Percentiles rank a stretch among this genome's conserved stretches.
Evolutionary conservation across 2,329 filamentous ascomycete species (phyloP).

Genomic region (Torrubiellomyces zombiae): DNA sequence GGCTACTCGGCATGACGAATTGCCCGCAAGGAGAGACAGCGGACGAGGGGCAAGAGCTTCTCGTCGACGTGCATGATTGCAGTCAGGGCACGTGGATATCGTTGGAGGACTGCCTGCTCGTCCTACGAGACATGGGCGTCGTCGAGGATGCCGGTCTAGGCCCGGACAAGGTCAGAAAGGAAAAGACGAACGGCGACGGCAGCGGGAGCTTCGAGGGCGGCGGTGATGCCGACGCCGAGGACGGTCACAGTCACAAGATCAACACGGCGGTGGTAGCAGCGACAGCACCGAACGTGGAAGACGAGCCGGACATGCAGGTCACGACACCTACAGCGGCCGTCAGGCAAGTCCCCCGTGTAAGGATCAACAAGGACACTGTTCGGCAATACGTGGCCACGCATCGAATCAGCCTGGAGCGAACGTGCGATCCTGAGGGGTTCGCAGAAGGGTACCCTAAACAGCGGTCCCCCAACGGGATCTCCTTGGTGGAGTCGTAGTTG

Average conservation of each 20-base stretch:
- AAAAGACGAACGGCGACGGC: slow-evolving; percentile 4
- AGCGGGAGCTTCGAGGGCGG: slow-evolving; percentile 7
- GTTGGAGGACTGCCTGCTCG: slow-evolving; percentile 63
- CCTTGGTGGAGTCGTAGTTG: no score
- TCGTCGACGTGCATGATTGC: slow-evolving; percentile 54
- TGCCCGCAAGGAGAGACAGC: slow-evolving; percentile 5
- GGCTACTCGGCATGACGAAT: slow-evolving; percentile 32
- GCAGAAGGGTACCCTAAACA: slow-evolving; percentile 51
- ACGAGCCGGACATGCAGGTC: slow-evolving; percentile 13
- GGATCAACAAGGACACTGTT: slow-evolving; percentile 37
- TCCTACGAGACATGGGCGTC: slow-evolving; percentile 67
- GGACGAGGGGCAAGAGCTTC: slow-evolving; percentile 16
- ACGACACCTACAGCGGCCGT: slow-evolving; percentile 4
- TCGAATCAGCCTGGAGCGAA: slow-evolving; percentile 43
- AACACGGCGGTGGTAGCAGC: slow-evolving; percentile 3
- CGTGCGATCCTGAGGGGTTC: slow-evolving; percentile 63
- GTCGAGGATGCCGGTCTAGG: slow-evolving; percentile 39
- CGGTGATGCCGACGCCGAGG: slow-evolving; percentile 8
- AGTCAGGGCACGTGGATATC: slow-evolving; percentile 69
- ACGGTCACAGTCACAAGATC: slow-evolving; percentile 1
- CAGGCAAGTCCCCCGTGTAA: slow-evolving; percentile 26
- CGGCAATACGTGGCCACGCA: slow-evolving; percentile 50
- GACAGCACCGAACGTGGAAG: slow-evolving; percentile 7
- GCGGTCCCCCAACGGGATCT: no score
- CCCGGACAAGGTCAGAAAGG: slow-evolving; percentile 23